These are phyloP conservation scores for Verbascum thapsus DNA, from an alignment of 257 asterid genomes.

Conservation along the genomic window DNA sequence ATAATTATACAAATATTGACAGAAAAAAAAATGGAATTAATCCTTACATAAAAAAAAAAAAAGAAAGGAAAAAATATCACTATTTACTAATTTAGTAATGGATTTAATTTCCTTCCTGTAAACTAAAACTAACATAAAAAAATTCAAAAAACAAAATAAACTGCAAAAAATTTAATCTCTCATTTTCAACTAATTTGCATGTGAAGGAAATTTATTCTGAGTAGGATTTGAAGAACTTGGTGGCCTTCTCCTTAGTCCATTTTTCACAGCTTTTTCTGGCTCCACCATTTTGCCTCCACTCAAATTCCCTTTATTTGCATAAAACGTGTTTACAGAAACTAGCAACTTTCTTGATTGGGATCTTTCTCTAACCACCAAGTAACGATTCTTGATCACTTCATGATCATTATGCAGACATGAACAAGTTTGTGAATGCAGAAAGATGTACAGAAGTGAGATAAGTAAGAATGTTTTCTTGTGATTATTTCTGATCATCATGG, in stretches of 20 bases:
- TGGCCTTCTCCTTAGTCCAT: conserved; percentile 31
- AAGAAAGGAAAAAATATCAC: not conserved
- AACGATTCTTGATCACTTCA: conserved; percentile 2
- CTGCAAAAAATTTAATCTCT: conserved; percentile 26
- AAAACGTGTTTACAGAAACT: conserved; percentile 25
- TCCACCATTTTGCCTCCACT: conserved; percentile 21
- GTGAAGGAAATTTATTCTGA: conserved; percentile 28
- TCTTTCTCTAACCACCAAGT: not conserved
- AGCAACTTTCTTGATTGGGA: conserved; percentile 32
- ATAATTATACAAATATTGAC: conserved; percentile 11
- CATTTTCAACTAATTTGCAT: conserved; percentile 6
- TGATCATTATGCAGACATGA: not conserved
- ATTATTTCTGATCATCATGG: conserved; percentile 19
- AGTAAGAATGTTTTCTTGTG: conserved; percentile 20
- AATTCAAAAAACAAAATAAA: conserved; percentile 11
- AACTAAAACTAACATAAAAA: conserved; percentile 12
- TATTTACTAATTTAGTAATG: not conserved
- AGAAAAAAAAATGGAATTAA: not conserved
- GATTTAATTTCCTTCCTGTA: not conserved
- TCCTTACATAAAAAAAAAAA: conserved; percentile 3
- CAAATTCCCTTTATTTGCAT: conserved; percentile 10
- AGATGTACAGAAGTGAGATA: conserved; percentile 24
- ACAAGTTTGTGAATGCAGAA: conserved; percentile 25
- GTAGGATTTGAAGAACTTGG: conserved; percentile 36
- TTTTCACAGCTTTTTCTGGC: conserved; percentile 29